Evolutionary conservation across 208 protist genomes (phyloP).

Genomic region (Giardia duodenalis): DNA sequence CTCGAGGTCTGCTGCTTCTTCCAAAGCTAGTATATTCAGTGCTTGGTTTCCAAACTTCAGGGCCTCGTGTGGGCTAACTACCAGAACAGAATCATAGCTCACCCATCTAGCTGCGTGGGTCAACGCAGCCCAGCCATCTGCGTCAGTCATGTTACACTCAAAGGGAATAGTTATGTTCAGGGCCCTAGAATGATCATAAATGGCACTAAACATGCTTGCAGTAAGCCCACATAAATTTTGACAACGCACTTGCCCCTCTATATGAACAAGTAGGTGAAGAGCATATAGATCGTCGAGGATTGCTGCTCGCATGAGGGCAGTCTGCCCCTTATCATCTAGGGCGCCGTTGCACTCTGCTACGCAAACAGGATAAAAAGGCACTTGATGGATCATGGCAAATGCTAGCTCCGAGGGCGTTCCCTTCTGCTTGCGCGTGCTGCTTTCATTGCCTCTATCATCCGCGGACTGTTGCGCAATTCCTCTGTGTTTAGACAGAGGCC

Average conservation of each 20-base stretch:
- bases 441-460: too few species aligned
- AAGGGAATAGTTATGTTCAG: neutral
- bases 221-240: neutral
- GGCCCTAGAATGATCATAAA: neutral
- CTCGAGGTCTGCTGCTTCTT: neutral
- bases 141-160: neutral
- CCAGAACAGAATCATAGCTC: neutral
- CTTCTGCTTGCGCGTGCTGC: too few species aligned
- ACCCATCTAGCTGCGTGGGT: neutral
- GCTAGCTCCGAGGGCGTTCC: too few species aligned
- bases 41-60: neutral
- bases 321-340: neutral
- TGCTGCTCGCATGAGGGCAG: neutral
- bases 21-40: neutral
- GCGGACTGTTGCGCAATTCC: too few species aligned
- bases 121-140: neutral
- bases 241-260: neutral
- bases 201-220: neutral
- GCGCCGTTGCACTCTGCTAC: neutral
- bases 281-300: neutral
- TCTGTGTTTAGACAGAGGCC: too few species aligned
- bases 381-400: too few species aligned
- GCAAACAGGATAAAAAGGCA: too few species aligned
- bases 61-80: neutral
- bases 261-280: neutral